Conservation (phyloP, 352 stramenopile species). For the Thraustochytrium sp. region DNA sequence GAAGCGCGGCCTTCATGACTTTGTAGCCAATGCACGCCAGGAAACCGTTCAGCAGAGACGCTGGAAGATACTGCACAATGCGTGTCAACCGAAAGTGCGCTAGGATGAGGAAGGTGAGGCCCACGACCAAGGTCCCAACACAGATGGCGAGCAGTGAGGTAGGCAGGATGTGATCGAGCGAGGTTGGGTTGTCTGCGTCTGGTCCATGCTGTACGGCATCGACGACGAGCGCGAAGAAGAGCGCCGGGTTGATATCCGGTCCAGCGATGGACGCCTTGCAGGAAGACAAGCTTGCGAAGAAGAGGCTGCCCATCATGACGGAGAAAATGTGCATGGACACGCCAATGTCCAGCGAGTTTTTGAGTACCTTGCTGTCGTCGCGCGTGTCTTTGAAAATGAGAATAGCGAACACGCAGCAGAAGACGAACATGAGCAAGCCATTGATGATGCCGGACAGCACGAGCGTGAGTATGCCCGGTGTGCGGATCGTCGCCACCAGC, state of each 20-base stretch:
- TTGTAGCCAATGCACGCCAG: slow-evolving; percentile 44
- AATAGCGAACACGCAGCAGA: slow-evolving; percentile 38
- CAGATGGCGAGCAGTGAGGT: slow-evolving; percentile 29
- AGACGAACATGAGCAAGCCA: slow-evolving; percentile 41
- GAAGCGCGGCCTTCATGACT: slow-evolving; percentile 35
- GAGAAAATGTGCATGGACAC: slow-evolving; percentile 33
- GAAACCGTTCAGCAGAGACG: slow-evolving; percentile 30
- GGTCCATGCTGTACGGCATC: slow-evolving; percentile 1
- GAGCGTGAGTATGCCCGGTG: neutral
- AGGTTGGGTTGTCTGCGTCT: neutral
- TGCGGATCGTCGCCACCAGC: too few relatives aligned
- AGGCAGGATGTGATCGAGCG: neutral
- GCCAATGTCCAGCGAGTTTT: neutral
- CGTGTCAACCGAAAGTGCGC: slow-evolving; percentile 5
- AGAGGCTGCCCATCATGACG: slow-evolving; percentile 17
- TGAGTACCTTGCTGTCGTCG: slow-evolving; percentile 7
- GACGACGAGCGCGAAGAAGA: slow-evolving; percentile 25
- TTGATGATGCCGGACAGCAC: slow-evolving; percentile 38
- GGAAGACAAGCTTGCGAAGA: slow-evolving; percentile 6
- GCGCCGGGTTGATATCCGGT: slow-evolving; percentile 38
- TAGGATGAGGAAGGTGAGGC: neutral
- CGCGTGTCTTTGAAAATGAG: slow-evolving; percentile 32
- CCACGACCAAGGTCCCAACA: neutral
- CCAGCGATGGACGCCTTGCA: slow-evolving; percentile 28
- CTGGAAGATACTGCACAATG: slow-evolving; percentile 33